Percentiles rank a stretch among this genome's conserved stretches.
Conservation (phyloP, 257 asterid genomes). For the Paraleonurus japonicus region DNA sequence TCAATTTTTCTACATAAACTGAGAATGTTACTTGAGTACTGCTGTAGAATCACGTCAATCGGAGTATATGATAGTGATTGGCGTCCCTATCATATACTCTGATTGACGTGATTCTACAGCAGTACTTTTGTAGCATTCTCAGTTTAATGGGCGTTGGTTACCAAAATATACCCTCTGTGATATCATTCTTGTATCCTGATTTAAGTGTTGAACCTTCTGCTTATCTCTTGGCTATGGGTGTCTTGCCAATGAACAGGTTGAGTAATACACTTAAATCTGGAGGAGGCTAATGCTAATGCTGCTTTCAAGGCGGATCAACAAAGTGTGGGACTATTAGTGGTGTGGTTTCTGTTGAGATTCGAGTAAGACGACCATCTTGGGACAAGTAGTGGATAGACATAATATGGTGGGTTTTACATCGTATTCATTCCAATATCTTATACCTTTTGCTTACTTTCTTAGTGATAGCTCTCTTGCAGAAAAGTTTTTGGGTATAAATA, state of each 20-base stretch:
- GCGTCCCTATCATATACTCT: too few species aligned
- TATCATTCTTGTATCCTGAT: background rate
- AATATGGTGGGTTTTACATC: slow-evolving; percentile 17
- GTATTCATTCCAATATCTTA: slow-evolving; percentile 16
- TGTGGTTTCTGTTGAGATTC: slow-evolving; percentile 33
- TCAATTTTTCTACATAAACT: too few species aligned
- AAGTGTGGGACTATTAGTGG: slow-evolving; percentile 13
- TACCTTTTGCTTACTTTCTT: slow-evolving; percentile 5
- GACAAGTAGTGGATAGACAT: slow-evolving; percentile 27
- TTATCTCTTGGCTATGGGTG: slow-evolving; percentile 6
- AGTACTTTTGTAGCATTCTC: background rate
- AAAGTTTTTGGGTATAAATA: background rate
- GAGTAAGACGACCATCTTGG: background rate
- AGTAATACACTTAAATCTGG: slow-evolving; percentile 85
- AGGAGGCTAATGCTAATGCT: slow-evolving; percentile 49
- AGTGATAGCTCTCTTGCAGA: slow-evolving; percentile 17
- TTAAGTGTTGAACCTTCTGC: background rate
- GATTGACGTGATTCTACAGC: background rate
- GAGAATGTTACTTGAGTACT: background rate
- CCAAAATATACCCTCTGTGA: background rate
- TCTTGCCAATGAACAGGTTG: slow-evolving; percentile 51
- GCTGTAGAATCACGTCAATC: background rate
- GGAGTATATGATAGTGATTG: too few species aligned
- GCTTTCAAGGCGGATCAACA: slow-evolving; percentile 18
- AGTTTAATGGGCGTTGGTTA: background rate